Base-by-base conservation (phyloP, 768 basidiomycete genomes). In the Lentinula raphanica region DNA sequence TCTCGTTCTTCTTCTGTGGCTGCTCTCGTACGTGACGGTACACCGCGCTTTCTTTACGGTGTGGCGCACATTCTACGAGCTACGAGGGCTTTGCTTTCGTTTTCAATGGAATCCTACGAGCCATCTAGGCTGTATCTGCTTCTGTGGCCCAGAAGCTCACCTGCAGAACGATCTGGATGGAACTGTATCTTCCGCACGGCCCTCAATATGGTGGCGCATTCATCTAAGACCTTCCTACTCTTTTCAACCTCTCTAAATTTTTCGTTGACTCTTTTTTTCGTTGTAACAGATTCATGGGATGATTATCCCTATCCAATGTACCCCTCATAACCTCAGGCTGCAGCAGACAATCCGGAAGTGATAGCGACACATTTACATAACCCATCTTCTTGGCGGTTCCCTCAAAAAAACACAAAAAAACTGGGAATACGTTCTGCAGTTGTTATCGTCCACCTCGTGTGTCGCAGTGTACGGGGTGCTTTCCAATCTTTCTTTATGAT, bases 271-370 rank as follows among this genome's bases (percentile, higher is more conserved):
- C 3, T 38, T 40, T 7, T 35, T 11, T n/a, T n/a, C n/a, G n/a
- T n/a, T n/a, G n/a, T 6, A 32, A 23, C 36, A 53, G 51, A 53
- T 39, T 38, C 51, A 25, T 53, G 51, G 51, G 51, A 53, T 25
- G 51, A 53, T 36, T 35, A 53, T 15, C 51, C 51, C 27, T 53
- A 38, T 36, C 51, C 51, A 11, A 23, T 53, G 51, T 36, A 53
- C 40, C 51, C 51, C 23, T 36, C 51, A 38, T 53, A 53, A 19
- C 51, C 51, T 48, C 9, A 28, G 7, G 13, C 21, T 15, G 32
- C 25, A 9, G 15, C 19, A 28, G 27, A 49, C 32, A 6, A 49
- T 49, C 2, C 15, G 15, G 17, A 35, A 35, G 32, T 35, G 13
- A 29, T 17, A 29, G 28, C 28, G 32, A 49, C 48, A 35, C 15